Evolutionary conservation across 192 early-diverging fungal genomes (phyloP), one percentile per base, ranked within the genome.

Genomic region (Piromyces finnis): DNA sequence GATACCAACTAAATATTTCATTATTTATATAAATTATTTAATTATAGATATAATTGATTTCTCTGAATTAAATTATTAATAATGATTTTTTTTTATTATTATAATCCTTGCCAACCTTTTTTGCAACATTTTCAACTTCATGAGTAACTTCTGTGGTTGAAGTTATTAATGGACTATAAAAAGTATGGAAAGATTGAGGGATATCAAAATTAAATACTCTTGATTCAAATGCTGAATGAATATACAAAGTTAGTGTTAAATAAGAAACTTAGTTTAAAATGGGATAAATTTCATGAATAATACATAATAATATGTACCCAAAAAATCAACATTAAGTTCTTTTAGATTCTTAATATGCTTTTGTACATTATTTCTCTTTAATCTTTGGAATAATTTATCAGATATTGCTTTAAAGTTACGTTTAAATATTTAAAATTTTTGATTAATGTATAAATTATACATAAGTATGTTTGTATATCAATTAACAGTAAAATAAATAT

Each of bases 301-400:
- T n/a, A n/a, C n/a, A 32, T 6, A 9, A 32, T 32, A 32, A 32
- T 32, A 32, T 32, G 35, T 87, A 94, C 94, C 92, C 78, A 93
- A 85, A 82, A 95, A 95, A 81, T 95, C 94, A 51, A 95, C 88
- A 82, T 90, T 92, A 80, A 95, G 86, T 80, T 95, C 94, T 83
- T 90, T 92, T 32, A 93, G 82, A 6, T 85, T 87, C 80, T 88
- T 91, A 30, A 94, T 90, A 77, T 86, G 88, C 39, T 88, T 85
- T 37, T 84, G 83, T 5, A 90, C 89, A 26, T 87, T 82, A 0
- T 90, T 87, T 26, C 82, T 82, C 26, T 86, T 91, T 80, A 94
- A 83, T 18, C 86, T 85, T 28, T 90, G 82, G 81, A 93, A 92
- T 1, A 93, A 83, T 0, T 80, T 78, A 81, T 94, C 89, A 17